Conservation (phyloP, 345 rosid species). For the Bruguiera sexangula region DNA sequence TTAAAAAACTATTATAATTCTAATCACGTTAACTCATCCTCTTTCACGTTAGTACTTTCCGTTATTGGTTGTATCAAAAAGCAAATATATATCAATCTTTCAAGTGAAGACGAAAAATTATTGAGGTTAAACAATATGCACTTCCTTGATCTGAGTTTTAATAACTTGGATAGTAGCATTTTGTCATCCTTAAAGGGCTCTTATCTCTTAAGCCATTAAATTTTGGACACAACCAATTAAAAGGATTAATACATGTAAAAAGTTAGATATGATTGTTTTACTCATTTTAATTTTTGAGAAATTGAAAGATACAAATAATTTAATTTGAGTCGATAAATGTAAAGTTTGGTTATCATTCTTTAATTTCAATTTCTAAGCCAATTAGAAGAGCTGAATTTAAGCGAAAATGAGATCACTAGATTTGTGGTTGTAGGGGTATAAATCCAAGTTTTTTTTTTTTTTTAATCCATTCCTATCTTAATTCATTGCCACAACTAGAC, state of each 20-base stretch:
- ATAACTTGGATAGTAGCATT: background rate
- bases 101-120: too few species aligned
- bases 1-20: too few species aligned
- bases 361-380: background rate
- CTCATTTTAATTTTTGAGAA: background rate
- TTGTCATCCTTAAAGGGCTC: background rate
- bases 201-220: background rate
- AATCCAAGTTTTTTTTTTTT: background rate
- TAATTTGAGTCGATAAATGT: too few species aligned
- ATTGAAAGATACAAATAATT: background rate
- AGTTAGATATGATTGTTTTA: background rate
- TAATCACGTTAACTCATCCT: too few species aligned
- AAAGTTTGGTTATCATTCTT: background rate
- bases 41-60: too few species aligned
- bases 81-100: too few species aligned
- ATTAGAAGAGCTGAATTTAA: constrained; percentile 7
- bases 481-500: background rate
- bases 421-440: constrained; percentile 6
- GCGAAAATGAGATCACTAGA: background rate
- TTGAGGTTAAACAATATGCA: background rate
- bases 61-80: too few species aligned
- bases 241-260: background rate
- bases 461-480: too few species aligned
- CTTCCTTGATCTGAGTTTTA: background rate
- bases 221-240: background rate